Percentiles rank a stretch among this genome's conserved stretches.
Evolutionary conservation across 2,329 filamentous ascomycete genomes (phyloP).

Genomic region (Claviceps sorghi): DNA sequence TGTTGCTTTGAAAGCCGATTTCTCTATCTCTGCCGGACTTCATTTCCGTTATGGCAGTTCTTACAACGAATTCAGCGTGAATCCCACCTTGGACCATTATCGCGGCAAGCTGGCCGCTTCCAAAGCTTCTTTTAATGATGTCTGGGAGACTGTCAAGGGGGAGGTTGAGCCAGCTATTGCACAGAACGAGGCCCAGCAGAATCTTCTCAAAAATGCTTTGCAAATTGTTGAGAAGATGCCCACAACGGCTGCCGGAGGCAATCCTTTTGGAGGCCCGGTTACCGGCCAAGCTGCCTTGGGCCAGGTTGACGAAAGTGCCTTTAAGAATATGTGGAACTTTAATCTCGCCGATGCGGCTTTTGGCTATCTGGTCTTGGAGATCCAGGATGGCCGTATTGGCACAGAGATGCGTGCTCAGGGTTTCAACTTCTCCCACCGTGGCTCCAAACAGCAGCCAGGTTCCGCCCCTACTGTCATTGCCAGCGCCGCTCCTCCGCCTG

Average conservation of each 20-base stretch:
- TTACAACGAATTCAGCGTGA: slow-evolving; percentile 99
- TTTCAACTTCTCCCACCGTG: slow-evolving; percentile 97
- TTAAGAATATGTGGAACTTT: slow-evolving; percentile 99
- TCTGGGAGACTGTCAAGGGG: slow-evolving; percentile 95
- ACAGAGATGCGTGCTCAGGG: slow-evolving; percentile 98
- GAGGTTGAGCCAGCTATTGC: slow-evolving; percentile 92
- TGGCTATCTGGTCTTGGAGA: slow-evolving; percentile 85
- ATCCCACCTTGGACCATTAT: slow-evolving; percentile 95
- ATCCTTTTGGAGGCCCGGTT: slow-evolving; percentile 83
- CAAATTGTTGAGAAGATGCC: slow-evolving; percentile 98
- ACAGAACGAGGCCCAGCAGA: slow-evolving; percentile 88
- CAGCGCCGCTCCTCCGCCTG: slow-evolving; percentile 16
- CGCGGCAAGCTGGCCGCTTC: slow-evolving; percentile 95
- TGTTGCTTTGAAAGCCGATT: slow-evolving; percentile 92
- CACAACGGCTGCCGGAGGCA: slow-evolving; percentile 81
- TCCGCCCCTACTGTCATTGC: slow-evolving; percentile 21
- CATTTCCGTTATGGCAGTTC: slow-evolving; percentile 98
- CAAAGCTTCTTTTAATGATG: slow-evolving; percentile 96
- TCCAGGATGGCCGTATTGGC: slow-evolving; percentile 88
- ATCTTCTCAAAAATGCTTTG: slow-evolving; percentile 76
- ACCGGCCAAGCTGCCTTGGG: slow-evolving; percentile 59
- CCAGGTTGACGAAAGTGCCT: slow-evolving; percentile 93
- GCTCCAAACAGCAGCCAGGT: slow-evolving; percentile 55
- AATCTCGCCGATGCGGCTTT: slow-evolving; percentile 96
- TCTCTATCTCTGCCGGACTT: slow-evolving; percentile 91